Conservation (phyloP, 345 rosid genomes). For the Aegle marmelos region DNA sequence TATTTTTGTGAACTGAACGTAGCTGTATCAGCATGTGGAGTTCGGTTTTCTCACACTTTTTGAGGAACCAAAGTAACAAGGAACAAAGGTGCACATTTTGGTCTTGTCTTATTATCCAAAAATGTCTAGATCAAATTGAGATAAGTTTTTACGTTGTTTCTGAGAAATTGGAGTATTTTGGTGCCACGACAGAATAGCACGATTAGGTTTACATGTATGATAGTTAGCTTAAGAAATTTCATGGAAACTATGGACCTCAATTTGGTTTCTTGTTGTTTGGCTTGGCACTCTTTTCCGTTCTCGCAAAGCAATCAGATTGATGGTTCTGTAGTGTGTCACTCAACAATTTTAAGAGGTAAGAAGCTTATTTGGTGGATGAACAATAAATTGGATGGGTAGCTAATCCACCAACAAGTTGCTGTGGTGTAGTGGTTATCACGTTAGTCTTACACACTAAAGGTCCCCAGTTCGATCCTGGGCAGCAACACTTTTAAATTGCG, state of each 20-base stretch:
- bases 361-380: no score
- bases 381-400: no score
- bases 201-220: neutral
- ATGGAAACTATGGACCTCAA: neutral
- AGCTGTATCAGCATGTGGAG: neutral
- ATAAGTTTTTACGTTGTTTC: neutral
- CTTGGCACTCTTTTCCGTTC: neutral
- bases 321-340: no score
- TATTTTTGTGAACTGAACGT: neutral
- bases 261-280: conserved; percentile 9
- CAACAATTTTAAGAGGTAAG: no score
- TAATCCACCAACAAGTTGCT: conserved; percentile 12
- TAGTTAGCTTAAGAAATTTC: conserved; percentile 15
- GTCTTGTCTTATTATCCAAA: neutral
- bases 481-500: conserved; percentile 26
- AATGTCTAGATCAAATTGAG: neutral
- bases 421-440: conserved; percentile 61
- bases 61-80: no score
- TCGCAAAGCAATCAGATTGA: neutral
- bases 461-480: conserved; percentile 57
- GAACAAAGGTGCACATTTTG: neutral
- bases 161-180: neutral
- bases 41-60: neutral
- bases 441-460: conserved; percentile 55
- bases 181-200: neutral